Evolutionary conservation across 2,329 filamentous ascomycete genomes (phyloP), one percentile per base, ranked within the genome.

Genomic region (Phialophora macrospora): DNA sequence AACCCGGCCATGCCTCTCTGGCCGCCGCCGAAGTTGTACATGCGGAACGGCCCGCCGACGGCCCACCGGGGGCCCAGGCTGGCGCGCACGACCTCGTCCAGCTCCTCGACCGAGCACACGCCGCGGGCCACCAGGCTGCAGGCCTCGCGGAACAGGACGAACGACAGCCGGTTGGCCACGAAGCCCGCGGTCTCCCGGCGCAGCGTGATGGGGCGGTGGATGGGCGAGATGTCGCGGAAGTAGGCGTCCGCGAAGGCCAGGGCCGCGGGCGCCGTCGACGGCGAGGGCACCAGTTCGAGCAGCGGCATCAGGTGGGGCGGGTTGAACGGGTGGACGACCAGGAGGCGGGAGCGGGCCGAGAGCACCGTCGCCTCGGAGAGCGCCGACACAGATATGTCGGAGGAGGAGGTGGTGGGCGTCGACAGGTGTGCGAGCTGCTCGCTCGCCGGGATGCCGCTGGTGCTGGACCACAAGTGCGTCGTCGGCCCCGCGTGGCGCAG

Each of bases 201-300:
- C 81, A 88, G 91, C 89, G 97, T 96, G 86, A 93, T 97, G 77
- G 94, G 93, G 77, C 97, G 90, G 79, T 94, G 93, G 83, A 97
- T 93, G 80, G 94, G 93, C 79, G 93, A 93, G 89, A 97, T 97
- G 84, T 96, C 91, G 80, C 90, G 89, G 79, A 99, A 91, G 80
- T 95, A 80, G 79, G 14, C 79, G 77, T 72, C 86, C 83, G 82
- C 83, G 7, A 74, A 72, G 4, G 75, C 70, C 0, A 84, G 74
- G 1, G 79, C 75, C 0, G 74, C 72, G 0, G 74, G 44, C 0
- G 73, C 72, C 0, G 82, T 87, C 32, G 68, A 64, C 4, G 79
- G 80, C 1, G 78, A 80, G 0, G 84, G 84, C 0, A 87, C 85
- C 34, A 88, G 77, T 72, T 88, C 85, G 2, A 88, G 74, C 1